Percentiles rank a stretch among this genome's conserved stretches.
These are phyloP conservation scores for Ustilago crameri DNA, from an alignment of 1,284 basidiomycete genomes.

Conservation along the genomic window DNA sequence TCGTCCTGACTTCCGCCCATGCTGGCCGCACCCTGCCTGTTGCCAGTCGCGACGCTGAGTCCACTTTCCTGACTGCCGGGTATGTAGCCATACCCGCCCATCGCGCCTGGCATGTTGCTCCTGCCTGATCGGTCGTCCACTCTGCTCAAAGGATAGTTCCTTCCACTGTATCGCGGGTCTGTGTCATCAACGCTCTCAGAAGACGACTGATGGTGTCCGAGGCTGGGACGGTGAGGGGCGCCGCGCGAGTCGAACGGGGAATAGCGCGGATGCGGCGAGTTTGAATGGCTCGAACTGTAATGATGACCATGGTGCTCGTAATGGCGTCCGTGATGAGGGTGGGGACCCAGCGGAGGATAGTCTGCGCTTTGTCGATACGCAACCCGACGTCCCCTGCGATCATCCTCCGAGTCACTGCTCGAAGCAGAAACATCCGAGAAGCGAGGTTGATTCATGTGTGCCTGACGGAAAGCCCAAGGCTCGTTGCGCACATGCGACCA, in stretches of 20 bases:
- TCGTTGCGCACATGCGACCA: conserved; percentile 48
- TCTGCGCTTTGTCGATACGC: conserved; percentile 22
- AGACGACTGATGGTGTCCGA: conserved; percentile 31
- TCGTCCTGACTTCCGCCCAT: conserved; percentile 37
- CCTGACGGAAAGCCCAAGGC: conserved; percentile 44
- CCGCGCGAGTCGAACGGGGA: conserved; percentile 15
- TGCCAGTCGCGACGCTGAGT: conserved; percentile 36
- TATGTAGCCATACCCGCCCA: conserved; percentile 64
- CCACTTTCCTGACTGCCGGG: conserved; percentile 63
- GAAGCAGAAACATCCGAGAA: conserved; percentile 46
- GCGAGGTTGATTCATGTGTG: conserved; percentile 39
- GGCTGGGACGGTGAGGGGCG: conserved; percentile 18
- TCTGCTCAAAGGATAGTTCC: neutral
- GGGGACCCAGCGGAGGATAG: conserved; percentile 8
- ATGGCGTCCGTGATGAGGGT: conserved; percentile 13
- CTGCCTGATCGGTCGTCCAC: conserved; percentile 8
- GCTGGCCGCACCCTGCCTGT: conserved; percentile 12
- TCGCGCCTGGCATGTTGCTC: conserved; percentile 35
- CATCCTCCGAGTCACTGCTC: conserved; percentile 45
- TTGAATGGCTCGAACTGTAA: conserved; percentile 1
- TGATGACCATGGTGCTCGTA: conserved; percentile 8
- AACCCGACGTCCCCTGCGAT: conserved; percentile 19
- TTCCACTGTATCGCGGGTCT: conserved; percentile 7
- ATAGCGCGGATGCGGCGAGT: conserved; percentile 17
- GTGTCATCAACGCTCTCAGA: conserved; percentile 43